Evolutionary conservation across 2,329 filamentous ascomycete species (phyloP).

Genomic region (Diaporthe vaccinii): DNA sequence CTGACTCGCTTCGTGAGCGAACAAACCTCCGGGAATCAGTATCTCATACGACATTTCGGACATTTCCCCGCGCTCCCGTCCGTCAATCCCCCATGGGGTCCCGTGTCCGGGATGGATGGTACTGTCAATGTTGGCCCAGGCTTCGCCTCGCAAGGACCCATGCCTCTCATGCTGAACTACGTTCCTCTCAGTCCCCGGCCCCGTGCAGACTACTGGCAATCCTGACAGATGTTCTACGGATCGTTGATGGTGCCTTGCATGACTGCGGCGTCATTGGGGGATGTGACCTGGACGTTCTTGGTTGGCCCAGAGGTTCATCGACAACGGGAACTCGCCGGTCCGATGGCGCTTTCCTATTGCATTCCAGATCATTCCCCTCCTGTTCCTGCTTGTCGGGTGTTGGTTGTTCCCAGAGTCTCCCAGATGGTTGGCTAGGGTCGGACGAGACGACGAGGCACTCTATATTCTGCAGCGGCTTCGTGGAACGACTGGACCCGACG

Average conservation of each 20-base stretch:
- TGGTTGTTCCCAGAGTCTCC: not conserved
- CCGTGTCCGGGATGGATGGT: not conserved
- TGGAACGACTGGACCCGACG: conserved; percentile 8
- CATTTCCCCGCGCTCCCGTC: not conserved
- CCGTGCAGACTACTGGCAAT: not conserved
- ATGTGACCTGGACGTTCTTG: not conserved
- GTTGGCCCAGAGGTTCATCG: not conserved
- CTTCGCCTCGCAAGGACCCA: not conserved
- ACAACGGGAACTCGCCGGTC: not conserved
- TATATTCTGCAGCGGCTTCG: conserved; percentile 32
- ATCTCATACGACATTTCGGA: not conserved
- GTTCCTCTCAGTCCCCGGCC: no score
- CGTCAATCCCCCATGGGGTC: not conserved
- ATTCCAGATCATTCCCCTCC: not conserved
- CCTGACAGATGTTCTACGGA: not conserved
- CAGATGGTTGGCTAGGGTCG: not conserved
- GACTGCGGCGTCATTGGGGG: not conserved
- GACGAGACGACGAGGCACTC: not conserved
- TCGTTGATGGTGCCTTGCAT: not conserved
- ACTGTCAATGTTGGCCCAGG: not conserved
- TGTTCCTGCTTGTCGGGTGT: not conserved
- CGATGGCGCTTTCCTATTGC: not conserved
- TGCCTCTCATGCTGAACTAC: not conserved
- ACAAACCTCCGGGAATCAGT: not conserved
- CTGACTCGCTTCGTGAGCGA: not conserved